Percentiles rank a stretch among this genome's conserved stretches.
These are phyloP conservation scores for Ceratocystis lukuohia DNA, from an alignment of 2,329 filamentous ascomycete genomes.

Conservation along the genomic window DNA sequence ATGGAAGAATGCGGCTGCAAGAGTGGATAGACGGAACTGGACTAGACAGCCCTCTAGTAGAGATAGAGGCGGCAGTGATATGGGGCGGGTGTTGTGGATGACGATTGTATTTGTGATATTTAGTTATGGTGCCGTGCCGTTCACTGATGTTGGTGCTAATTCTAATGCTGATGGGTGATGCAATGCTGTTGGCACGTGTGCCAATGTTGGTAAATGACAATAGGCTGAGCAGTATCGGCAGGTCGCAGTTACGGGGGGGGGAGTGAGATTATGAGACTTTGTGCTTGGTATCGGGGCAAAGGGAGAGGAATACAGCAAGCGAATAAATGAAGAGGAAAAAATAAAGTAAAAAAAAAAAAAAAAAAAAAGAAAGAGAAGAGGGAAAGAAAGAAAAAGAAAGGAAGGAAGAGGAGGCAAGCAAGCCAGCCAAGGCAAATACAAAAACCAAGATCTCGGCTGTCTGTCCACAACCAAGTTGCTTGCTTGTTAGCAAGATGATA, in stretches of 20 bases:
- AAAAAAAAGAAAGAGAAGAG: neutral
- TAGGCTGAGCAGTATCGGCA: slow-evolving; percentile 1
- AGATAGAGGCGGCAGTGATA: neutral
- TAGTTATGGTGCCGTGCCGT: neutral
- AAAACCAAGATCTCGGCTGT: neutral
- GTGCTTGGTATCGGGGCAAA: neutral
- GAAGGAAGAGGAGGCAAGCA: neutral
- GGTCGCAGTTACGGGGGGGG: neutral
- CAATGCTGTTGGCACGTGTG: neutral
- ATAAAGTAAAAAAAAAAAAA: neutral
- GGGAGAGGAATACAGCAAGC: neutral
- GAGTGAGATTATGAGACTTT: neutral
- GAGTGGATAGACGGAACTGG: neutral
- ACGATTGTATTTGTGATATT: neutral
- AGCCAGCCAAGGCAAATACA: neutral
- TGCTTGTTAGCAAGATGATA: neutral
- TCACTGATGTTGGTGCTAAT: neutral
- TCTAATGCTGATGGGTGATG: neutral
- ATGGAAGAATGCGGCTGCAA: neutral
- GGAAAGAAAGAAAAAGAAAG: neutral
- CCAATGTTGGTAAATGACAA: neutral
- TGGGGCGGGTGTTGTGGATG: neutral
- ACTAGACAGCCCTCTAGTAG: neutral
- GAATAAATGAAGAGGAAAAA: neutral
- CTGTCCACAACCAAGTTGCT: neutral